These are phyloP conservation scores for Fusarium albosuccineum DNA, from an alignment of 2,329 filamentous ascomycete species.

Conservation along the genomic window DNA sequence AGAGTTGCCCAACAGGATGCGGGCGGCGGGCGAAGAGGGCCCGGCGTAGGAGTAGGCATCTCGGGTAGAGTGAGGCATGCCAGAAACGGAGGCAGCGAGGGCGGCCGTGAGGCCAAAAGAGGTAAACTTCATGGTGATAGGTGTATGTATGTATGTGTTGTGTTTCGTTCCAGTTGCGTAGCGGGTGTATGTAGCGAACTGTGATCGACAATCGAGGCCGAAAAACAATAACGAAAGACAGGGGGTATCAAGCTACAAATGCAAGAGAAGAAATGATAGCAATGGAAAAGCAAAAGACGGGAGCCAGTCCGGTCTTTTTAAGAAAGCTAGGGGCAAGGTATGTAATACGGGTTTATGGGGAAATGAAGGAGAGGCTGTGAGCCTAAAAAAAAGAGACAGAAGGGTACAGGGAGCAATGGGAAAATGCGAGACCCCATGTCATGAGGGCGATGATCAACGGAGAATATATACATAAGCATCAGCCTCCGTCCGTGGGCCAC, in stretches of 20 bases:
- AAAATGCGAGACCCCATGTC: neutral
- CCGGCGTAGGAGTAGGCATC: constrained; percentile 22
- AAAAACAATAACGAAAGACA: neutral
- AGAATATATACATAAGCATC: constrained; percentile 35
- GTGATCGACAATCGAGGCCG: constrained; percentile 28
- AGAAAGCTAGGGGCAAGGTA: neutral
- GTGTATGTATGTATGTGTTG: neutral
- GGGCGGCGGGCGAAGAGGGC: constrained; percentile 23
- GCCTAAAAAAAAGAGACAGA: neutral
- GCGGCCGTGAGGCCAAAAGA: constrained; percentile 37
- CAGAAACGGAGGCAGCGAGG: constrained; percentile 35
- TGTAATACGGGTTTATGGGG: neutral
- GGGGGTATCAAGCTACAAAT: constrained; percentile 22
- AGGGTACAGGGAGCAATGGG: neutral
- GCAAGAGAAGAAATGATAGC: neutral
- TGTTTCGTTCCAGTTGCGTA: constrained; percentile 14
- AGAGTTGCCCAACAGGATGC: constrained; percentile 57
- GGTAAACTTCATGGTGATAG: constrained; percentile 40
- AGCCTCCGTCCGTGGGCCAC: constrained; percentile 11
- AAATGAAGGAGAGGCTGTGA: constrained; percentile 33
- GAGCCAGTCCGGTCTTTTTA: constrained; percentile 33
- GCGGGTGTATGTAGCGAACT: neutral
- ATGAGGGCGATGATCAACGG: constrained; percentile 6
- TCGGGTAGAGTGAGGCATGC: constrained; percentile 32
- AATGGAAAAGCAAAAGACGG: constrained; percentile 12